Base-by-base conservation (phyloP, 768 basidiomycete species). In the Peribolospora kevripleyi region DNA sequence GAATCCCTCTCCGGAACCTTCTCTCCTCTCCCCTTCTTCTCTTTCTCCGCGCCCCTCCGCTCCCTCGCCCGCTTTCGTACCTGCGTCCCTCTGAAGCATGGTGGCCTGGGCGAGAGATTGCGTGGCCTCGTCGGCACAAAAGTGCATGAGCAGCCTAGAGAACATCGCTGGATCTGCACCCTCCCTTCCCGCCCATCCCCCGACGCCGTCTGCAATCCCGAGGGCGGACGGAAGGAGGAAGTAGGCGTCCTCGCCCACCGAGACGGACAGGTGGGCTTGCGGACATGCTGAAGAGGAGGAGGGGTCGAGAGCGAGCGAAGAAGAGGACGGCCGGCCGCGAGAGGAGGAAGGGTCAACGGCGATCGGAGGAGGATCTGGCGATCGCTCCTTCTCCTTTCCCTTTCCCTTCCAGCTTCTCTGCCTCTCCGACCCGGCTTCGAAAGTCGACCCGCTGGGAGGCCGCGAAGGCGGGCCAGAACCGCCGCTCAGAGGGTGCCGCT, bases 141-240 rank as follows among this genome's bases (percentile, higher is more conserved):
- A 82, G 64, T 90, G 85, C 81, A 91, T 91, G 40, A 91, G 71
- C 42, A 84, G 73, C 14, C 79, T 72, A 2, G 83, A 65, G 64
- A 71, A 71, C 50, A 69, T 61, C 1, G 70, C 69, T 0, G 71
- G 68, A 63, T 72, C 70, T 36, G 70, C 82, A 39, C 58, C 55
- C 8, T 62, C 68, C 14, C 61, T 72, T 71, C 65, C 55, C 63
- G 60, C 74, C 88, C 87, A 93, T 0, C 88, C 88, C 0, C 90
- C 90, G 0, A 95, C 90, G 40, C 90, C 90, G 64, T 95, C 90
- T 3, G 88, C 85, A 7, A 97, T 81, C 13, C 90, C 90, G 72
- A 97, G 80, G 5, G 85, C 83, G 63, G 87, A 82, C 55, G 59
- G 51, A 5, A 66, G 52, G n/a, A 70, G 57, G 49, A 71, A 72